phyloP scores from a whole-genome alignment of 2,329 filamentous ascomycete species.

The Delphinella strobiligena region DNA sequence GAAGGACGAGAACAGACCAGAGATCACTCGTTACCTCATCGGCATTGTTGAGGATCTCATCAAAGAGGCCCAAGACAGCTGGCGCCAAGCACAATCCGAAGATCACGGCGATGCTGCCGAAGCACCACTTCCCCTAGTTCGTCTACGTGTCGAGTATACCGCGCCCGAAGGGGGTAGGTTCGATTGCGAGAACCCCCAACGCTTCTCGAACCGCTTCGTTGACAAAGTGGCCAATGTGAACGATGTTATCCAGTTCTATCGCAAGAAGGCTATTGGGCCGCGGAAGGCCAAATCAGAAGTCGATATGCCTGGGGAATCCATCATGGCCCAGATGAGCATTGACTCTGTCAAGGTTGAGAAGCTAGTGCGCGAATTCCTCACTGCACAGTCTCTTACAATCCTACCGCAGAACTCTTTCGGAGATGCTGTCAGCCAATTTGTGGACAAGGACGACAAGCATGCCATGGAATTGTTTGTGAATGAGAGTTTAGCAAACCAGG shows the following conservation, averaged over 20 bases:
- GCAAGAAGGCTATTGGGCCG: constrained; percentile 59
- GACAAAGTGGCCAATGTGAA: constrained; percentile 88
- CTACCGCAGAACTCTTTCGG: constrained; percentile 86
- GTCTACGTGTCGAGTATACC: constrained; percentile 82
- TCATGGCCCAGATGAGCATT: constrained; percentile 48
- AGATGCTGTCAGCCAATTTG: constrained; percentile 84
- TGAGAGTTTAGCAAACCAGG: constrained; percentile 29
- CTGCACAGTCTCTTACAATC: constrained; percentile 80
- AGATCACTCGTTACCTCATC: constrained; percentile 67
- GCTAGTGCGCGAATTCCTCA: constrained; percentile 77
- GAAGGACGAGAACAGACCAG: constrained; percentile 69
- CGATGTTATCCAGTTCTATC: constrained; percentile 86
- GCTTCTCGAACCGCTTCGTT: constrained; percentile 85
- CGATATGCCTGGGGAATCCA: constrained; percentile 51
- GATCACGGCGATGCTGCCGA: constrained; percentile 46
- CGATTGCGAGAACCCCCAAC: constrained; percentile 87
- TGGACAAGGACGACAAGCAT: constrained; percentile 89
- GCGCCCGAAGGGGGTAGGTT: constrained; percentile 75
- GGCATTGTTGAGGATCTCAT: constrained; percentile 77
- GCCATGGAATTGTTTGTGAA: constrained; percentile 52
- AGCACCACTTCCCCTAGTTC: constrained; percentile 68
- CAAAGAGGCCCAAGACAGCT: constrained; percentile 67
- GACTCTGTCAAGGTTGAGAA: constrained; percentile 80
- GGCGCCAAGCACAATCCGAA: constrained; percentile 63
- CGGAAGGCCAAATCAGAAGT: constrained; percentile 37